Evolutionary conservation across 2,329 filamentous ascomycete species (phyloP), one percentile per base, ranked within the genome.

Genomic region (Aureobasidium sp.): DNA sequence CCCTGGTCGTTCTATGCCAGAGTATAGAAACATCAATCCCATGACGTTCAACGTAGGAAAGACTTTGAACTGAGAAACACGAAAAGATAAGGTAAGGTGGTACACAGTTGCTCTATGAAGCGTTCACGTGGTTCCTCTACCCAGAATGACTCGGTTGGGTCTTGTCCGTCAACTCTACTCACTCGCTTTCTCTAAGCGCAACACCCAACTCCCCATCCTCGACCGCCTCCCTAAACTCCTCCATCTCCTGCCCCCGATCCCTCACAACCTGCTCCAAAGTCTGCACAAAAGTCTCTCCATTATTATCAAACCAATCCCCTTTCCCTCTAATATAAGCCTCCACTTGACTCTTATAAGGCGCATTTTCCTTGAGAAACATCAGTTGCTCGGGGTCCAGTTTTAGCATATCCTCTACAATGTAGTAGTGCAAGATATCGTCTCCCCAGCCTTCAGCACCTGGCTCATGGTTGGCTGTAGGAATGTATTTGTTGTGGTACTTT

Each of bases 171-270:
- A 21, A 21, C 21, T 21, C 21, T 21, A 21, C 21, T 21, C 21
- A 21, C 21, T 21, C 21, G 21, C 21, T 21, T 21, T 21, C 21
- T 34, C 47, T n/a, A 3, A 60, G 37, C 3, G 73, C 76, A 63
- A 96, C 72, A 77, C 96, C 65, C 84, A 89, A 67, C 84, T 90
- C 76, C 77, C 95, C 63, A 79, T 88, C 69, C 82, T 86, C 70
- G 83, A 87, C 61, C 79, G 88, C 64, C 75, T 85, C 49, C 81
- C 85, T 70, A 84, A 97, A 69, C 49, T 78, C 79, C 36, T 74
- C 74, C 7, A 79, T 69, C 65, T 83, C 77, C 49, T 79, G 77
- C 0, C 81, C 82, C 8, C 84, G 70, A 70, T 85, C 80, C 59
- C 73, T 75, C 62, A 85, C 68, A 45, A 86, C 82, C 74, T 77